A percentile compares a stretch with the other conserved stretches of the same genome.
Conservation (phyloP, 257 asterid genomes). For the Datura wrightii region DNA sequence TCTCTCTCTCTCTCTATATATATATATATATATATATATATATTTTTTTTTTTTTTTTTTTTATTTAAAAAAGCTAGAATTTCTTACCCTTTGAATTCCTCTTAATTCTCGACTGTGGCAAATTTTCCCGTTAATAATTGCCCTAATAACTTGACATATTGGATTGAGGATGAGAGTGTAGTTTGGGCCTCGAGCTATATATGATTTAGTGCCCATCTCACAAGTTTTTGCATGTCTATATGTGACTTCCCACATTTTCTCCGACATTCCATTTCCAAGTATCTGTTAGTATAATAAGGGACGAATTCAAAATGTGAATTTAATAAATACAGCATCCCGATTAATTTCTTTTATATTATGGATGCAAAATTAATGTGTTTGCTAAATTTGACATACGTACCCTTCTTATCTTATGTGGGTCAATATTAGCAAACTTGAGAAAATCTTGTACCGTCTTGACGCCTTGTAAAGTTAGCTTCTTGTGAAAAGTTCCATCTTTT, state of each 20-base stretch:
- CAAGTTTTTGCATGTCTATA: slow-evolving; percentile 67
- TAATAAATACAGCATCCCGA: background rate
- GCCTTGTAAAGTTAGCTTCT: slow-evolving; percentile 50
- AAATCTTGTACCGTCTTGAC: slow-evolving; percentile 70
- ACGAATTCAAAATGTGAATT: background rate
- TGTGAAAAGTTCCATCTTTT: slow-evolving; percentile 68
- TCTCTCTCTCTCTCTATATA: too few species aligned
- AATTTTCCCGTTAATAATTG: slow-evolving; percentile 47
- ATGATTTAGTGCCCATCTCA: slow-evolving; percentile 57
- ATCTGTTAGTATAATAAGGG: slow-evolving; percentile 40
- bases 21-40: too few species aligned
- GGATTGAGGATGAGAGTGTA: slow-evolving; percentile 51
- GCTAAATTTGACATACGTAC: slow-evolving; percentile 32
- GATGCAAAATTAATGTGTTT: background rate
- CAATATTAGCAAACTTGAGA: slow-evolving; percentile 51
- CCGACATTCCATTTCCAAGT: slow-evolving; percentile 73
- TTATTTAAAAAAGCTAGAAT: background rate
- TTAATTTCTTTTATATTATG: background rate
- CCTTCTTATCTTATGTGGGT: slow-evolving; percentile 55
- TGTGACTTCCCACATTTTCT: slow-evolving; percentile 68
- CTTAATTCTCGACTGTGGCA: slow-evolving; percentile 39
- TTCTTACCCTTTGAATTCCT: slow-evolving; percentile 42
- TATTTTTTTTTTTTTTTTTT: too few species aligned
- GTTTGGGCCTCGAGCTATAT: slow-evolving; percentile 45
- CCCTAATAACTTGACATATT: slow-evolving; percentile 59